phyloP scores from a whole-genome alignment of 2,329 filamentous ascomycete genomes.

The Cladosporium colombiae region DNA sequence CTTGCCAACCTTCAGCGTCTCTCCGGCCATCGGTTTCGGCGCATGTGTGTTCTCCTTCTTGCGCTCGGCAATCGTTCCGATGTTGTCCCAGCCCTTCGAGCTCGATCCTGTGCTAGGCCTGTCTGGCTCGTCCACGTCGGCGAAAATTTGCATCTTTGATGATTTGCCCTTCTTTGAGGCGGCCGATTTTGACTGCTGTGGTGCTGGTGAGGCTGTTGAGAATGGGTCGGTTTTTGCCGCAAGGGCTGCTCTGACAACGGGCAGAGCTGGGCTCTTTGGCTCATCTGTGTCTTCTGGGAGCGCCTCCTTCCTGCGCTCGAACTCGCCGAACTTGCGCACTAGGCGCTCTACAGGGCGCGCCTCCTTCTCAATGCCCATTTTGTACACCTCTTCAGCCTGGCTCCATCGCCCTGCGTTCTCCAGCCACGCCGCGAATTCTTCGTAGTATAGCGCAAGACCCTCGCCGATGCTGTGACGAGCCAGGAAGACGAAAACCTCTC shows the following conservation, averaged over 20 bases:
- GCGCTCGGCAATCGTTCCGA: slow-evolving; percentile 80
- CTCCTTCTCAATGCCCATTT: slow-evolving; percentile 83
- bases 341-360: slow-evolving; percentile 80
- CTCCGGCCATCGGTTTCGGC: slow-evolving; percentile 86
- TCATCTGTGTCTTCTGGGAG: slow-evolving; percentile 62
- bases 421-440: slow-evolving; percentile 93
- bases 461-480: slow-evolving; percentile 87
- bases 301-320: slow-evolving; percentile 75
- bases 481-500: slow-evolving; percentile 89
- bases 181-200: slow-evolving; percentile 46
- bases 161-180: slow-evolving; percentile 66
- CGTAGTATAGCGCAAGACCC: slow-evolving; percentile 85
- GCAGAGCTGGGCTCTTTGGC: slow-evolving; percentile 84
- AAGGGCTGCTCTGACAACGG: slow-evolving; percentile 77
- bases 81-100: slow-evolving; percentile 84
- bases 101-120: slow-evolving; percentile 58
- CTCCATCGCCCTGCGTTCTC: slow-evolving; percentile 80
- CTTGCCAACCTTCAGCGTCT: slow-evolving; percentile 84
- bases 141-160: slow-evolving; percentile 88
- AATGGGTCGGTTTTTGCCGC: slow-evolving; percentile 87
- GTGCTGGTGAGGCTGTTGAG: slow-evolving; percentile 39
- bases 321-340: slow-evolving; percentile 87
- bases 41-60: slow-evolving; percentile 93
- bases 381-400: slow-evolving; percentile 93
- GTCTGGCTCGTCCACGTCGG: slow-evolving; percentile 61